These are phyloP conservation scores for Corynespora cassiicola DNA, from an alignment of 2,329 filamentous ascomycete species.

Conservation along the genomic window DNA sequence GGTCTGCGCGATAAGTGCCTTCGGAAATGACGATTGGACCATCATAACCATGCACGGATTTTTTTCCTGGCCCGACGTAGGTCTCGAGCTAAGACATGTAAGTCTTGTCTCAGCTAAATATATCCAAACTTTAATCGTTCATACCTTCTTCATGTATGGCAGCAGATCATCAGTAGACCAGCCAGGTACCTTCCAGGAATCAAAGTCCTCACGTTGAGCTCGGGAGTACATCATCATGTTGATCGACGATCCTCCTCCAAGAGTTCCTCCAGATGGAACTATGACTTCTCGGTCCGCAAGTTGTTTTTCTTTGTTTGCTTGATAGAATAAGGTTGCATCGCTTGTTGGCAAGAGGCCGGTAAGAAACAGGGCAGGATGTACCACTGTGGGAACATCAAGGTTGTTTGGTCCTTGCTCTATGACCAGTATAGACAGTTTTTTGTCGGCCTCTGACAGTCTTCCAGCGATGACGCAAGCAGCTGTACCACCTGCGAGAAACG, in stretches of 20 bases:
- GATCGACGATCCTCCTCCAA: slow-evolving; percentile 62
- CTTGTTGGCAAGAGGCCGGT: slow-evolving; percentile 53
- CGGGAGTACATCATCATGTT: slow-evolving; percentile 47
- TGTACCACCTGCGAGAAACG: slow-evolving; percentile 53
- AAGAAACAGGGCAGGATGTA: slow-evolving; percentile 57
- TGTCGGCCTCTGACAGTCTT: slow-evolving; percentile 50
- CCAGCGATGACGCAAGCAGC: slow-evolving; percentile 55
- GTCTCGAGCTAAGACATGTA: slow-evolving; percentile 54
- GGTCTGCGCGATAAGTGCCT: slow-evolving; percentile 50
- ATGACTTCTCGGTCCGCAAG: slow-evolving; percentile 51
- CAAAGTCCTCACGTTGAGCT: slow-evolving; percentile 52
- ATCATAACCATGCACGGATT: slow-evolving; percentile 55
- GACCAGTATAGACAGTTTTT: slow-evolving; percentile 46
- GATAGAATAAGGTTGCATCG: slow-evolving; percentile 57
- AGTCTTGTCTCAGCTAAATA: no score
- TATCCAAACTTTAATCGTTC: no score
- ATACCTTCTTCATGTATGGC: slow-evolving; percentile 58
- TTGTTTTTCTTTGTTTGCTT: slow-evolving; percentile 49
- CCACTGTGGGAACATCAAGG: slow-evolving; percentile 52
- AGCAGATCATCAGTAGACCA: slow-evolving; percentile 58
- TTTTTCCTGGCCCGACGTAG: slow-evolving; percentile 53
- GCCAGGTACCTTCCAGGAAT: slow-evolving; percentile 57
- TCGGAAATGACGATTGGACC: slow-evolving; percentile 62
- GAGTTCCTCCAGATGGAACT: slow-evolving; percentile 51
- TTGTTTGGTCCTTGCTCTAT: slow-evolving; percentile 60